phyloP scores from a whole-genome alignment of 176 grass and related monocot species.

The Tillandsia leiboldiana region DNA sequence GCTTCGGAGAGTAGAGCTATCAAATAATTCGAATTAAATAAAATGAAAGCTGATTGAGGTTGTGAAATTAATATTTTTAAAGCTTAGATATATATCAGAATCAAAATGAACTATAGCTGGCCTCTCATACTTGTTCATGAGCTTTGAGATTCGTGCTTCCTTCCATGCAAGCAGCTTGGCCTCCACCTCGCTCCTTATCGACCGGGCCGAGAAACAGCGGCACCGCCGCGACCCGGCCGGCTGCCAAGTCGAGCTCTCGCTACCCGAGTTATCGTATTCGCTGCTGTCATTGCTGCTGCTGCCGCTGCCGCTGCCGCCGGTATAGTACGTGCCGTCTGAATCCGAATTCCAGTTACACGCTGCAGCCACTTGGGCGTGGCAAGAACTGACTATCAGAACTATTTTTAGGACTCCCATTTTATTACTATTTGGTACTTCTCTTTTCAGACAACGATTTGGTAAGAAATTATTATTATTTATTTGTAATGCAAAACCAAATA shows the following conservation, averaged over 20 bases:
- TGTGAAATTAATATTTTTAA: background rate
- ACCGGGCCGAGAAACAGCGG: slow-evolving; percentile 15
- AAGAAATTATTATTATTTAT: too few species aligned
- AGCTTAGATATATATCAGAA: background rate
- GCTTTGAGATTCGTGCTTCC: slow-evolving; percentile 46
- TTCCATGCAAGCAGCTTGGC: slow-evolving; percentile 61
- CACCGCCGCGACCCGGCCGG: slow-evolving; percentile 21
- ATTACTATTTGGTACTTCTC: too few species aligned
- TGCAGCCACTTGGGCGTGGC: background rate
- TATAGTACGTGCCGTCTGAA: slow-evolving; percentile 25
- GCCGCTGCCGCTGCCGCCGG: slow-evolving; percentile 18
- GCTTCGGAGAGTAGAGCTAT: too few species aligned
- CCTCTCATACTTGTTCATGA: slow-evolving; percentile 49
- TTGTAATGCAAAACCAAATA: too few species aligned
- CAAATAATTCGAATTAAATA: too few species aligned
- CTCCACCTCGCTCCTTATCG: slow-evolving; percentile 23
- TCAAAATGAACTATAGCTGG: background rate
- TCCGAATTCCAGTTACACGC: slow-evolving; percentile 38
- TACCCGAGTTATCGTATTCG: slow-evolving; percentile 17
- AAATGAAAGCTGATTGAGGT: too few species aligned
- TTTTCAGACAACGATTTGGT: too few species aligned
- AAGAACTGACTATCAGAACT: background rate
- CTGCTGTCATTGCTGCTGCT: slow-evolving; percentile 17
- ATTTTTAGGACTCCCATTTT: too few species aligned
- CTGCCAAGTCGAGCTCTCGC: background rate